Evolutionary conservation across 2,329 filamentous ascomycete species (phyloP), one percentile per base, ranked within the genome.

Genomic region (Aspergillus sp.): DNA sequence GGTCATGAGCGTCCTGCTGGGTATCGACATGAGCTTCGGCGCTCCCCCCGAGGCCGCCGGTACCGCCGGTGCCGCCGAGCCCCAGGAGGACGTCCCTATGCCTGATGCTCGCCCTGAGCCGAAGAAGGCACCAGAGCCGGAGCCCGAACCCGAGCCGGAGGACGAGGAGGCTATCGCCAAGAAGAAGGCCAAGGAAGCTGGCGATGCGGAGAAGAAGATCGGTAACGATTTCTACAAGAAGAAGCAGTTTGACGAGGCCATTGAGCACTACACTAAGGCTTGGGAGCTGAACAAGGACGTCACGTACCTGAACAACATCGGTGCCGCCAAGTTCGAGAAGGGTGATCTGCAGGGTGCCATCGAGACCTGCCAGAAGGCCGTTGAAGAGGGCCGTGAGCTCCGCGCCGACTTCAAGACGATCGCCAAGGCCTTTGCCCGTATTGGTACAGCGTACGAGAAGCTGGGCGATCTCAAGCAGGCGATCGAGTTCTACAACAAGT

Each of bases 161-260:
- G 90, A 95, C 60, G 91, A 96, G 66, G 94, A 97, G 72, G 82
- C 86, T 0, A 71, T 85, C 51, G 89, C 88, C 55, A 91, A 92
- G 75, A 89, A 89, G 76, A 89, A 94, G 79, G 90, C 90, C 38
- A 95, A 97, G 79, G 89, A 87, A 66, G 90, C 88, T 58, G 94
- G 92, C 42, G 94, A 99, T 64, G 89, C 91, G 71, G 89, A 96
- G 76, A 99, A 99, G 84, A 89, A 87, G 26, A 79, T 95, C 52
- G 94, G 94, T 52, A 99, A 93, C 13, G 90, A 94, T 63, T 87
- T 87, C 72, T 99, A 99, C 82, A 99, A 99, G 86, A 97, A 97
- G 83, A 87, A 90, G 62, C 86, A 96, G 69, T 96, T 99, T 62
- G 94, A 97, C 65, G 85, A 88, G 67, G 94, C 94, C 47, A 96